These are phyloP conservation scores for Camellia oleifera DNA, from an alignment of 179 eudicot genomes.

Conservation along the genomic window DNA sequence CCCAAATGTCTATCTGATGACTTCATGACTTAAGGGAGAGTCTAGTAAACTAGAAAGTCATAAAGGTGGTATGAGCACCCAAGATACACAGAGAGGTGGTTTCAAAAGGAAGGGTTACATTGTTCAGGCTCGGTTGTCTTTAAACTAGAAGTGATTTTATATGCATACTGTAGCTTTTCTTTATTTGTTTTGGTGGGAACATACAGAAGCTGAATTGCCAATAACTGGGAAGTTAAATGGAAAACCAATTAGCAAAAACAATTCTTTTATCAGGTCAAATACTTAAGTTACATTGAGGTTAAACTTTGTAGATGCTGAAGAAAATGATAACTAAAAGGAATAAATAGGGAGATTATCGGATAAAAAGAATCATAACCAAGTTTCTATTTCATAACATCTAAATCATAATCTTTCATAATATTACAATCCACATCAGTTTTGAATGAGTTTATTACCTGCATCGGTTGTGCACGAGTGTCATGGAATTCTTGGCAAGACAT, in stretches of 20 bases:
- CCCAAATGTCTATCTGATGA: background rate
- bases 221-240: background rate
- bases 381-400: background rate
- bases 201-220: background rate
- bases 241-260: background rate
- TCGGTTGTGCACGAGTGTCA: conserved; percentile 88
- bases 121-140: too few species aligned
- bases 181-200: too few species aligned
- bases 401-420: background rate
- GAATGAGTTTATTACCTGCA: conserved; percentile 61
- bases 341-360: background rate
- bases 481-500: conserved; percentile 84
- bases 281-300: background rate
- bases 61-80: background rate
- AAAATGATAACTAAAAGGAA: background rate
- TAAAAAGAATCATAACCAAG: background rate
- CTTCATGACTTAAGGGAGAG: background rate
- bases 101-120: too few species aligned
- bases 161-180: background rate
- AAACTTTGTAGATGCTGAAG: background rate
- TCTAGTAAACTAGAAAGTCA: background rate
- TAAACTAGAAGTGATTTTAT: too few species aligned
- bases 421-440: background rate
- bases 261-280: background rate
- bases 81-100: too few species aligned